Base-by-base conservation (phyloP, 345 rosid genomes). In the Bruguiera parviflora region DNA sequence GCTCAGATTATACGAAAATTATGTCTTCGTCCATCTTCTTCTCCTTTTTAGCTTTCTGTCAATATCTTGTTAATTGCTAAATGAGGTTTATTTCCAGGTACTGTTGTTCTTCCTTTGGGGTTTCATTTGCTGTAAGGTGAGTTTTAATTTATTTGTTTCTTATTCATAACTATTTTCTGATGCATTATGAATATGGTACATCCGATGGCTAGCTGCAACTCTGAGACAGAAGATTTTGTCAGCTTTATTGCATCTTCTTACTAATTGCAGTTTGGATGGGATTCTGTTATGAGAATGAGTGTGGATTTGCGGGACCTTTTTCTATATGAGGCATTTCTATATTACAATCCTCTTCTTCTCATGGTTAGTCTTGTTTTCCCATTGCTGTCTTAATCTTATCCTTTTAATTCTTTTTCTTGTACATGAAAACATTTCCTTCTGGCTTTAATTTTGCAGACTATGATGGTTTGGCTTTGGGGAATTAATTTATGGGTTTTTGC, bases 401-500 rank as follows among this genome's bases (percentile, higher is more conserved):
- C 39, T 43, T 31, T 27, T 16, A 29, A 0, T 46, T 63, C 16
- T 52, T 59, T 69, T 70, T 19, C 65, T 29, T 61, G 11, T 59
- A 24, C 11, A 4, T 56, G 58, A 63, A 60, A 32, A 43, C 35
- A n/a, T 32, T 39, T 72, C 59, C n/a, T 67, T 59, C 8, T 68
- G 76, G 53, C 29, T 72, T 71, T 84, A 58, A 32, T 59, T 18
- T 62, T 82, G 69, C 86, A 96, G 98, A 92, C 96, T 29, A 71
- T 84, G 89, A 88, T 87, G 96, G 97, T 90, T 59, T 92, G 99
- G 99, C 87, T 96, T 46, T 96, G 99, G 99, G 99, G 98, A 72
- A 79, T 92, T 58, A 90, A 90, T 71, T 72, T 90, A 74, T 95
- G 96, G 97, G 90, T 90, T 33, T 95, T 95, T 77, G 61, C 91